Evolutionary conservation across 805 yeast genomes (phyloP).

Genomic region (Isabelozyma heimii): DNA sequence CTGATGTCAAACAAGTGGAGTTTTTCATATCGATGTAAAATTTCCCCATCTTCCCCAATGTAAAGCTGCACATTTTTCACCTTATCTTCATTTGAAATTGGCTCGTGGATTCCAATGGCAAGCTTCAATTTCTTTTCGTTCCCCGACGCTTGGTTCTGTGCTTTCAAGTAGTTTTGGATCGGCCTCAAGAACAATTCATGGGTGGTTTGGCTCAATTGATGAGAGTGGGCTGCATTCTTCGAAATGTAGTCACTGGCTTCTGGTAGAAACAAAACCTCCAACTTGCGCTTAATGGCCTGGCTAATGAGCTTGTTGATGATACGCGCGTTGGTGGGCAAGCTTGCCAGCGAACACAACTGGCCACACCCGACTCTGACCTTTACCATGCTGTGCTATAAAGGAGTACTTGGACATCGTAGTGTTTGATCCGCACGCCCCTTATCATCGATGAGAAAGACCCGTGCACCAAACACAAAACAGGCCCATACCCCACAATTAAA

Average conservation of each 20-base stretch:
- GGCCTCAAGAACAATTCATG: slow-evolving; percentile 38
- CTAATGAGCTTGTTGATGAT: slow-evolving; percentile 57
- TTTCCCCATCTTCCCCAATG: slow-evolving; percentile 62
- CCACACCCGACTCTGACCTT: slow-evolving; percentile 63
- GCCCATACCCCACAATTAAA: too few species aligned
- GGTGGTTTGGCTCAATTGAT: slow-evolving; percentile 48
- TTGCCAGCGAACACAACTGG: slow-evolving; percentile 75
- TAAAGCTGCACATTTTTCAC: slow-evolving; percentile 75
- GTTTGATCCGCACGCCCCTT: not conserved
- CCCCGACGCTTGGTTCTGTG: slow-evolving; percentile 17
- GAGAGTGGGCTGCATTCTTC: slow-evolving; percentile 63
- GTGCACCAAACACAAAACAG: too few species aligned
- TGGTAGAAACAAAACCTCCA: slow-evolving; percentile 76
- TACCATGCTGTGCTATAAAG: not conserved
- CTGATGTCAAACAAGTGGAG: slow-evolving; percentile 88
- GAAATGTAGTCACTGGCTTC: slow-evolving; percentile 93
- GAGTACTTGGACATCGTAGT: not conserved
- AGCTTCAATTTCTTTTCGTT: slow-evolving; percentile 7
- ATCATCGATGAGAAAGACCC: too few species aligned
- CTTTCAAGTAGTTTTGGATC: slow-evolving; percentile 45
- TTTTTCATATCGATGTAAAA: slow-evolving; percentile 74
- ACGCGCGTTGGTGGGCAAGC: slow-evolving; percentile 55
- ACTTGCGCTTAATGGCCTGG: slow-evolving; percentile 61
- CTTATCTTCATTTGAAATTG: slow-evolving; percentile 39
- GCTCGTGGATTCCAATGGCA: slow-evolving; percentile 88